Percentiles rank a stretch among this genome's conserved stretches.
Conservation (phyloP, 495 filamentous ascomycete species). For the Penicillium chermesinum region DNA sequence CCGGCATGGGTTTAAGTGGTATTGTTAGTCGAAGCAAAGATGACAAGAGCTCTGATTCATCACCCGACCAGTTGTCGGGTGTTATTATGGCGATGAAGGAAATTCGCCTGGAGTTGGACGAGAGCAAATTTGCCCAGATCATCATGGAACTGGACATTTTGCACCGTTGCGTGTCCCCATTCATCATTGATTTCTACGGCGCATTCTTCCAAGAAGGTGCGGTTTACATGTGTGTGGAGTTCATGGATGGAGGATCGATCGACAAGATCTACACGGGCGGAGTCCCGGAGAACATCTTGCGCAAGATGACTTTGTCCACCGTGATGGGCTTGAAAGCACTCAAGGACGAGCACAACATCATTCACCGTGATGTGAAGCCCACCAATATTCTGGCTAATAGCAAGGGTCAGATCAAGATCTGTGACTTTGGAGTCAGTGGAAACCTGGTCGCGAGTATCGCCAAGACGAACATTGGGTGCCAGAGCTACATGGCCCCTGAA, state of each 20-base stretch:
- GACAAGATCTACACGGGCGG: conserved; percentile 95
- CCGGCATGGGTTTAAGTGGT: conserved; percentile 68
- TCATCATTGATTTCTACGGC: conserved; percentile 97
- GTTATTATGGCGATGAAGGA: conserved; percentile 99
- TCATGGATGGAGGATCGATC: conserved; percentile 98
- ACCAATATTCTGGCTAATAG: conserved; percentile 95
- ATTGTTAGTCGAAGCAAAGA: conserved; percentile 43
- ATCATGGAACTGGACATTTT: conserved; percentile 98
- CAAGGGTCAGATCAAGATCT: conserved; percentile 91
- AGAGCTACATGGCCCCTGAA: conserved; percentile 99
- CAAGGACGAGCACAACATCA: conserved; percentile 99
- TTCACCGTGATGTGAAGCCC: conserved; percentile 97
- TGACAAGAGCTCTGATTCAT: conserved; percentile 23
- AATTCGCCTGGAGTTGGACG: conserved; percentile 92
- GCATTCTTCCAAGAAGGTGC: conserved; percentile 99
- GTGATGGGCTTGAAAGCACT: conserved; percentile 85
- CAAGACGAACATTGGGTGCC: conserved; percentile 98
- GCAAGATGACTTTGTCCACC: conserved; percentile 88
- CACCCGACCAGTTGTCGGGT: conserved; percentile 50
- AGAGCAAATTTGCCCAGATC: conserved; percentile 93
- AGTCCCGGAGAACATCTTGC: conserved; percentile 80
- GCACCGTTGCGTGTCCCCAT: conserved; percentile 90
- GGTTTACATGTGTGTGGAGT: conserved; percentile 99
- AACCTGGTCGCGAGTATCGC: conserved; percentile 97
- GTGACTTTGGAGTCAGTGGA: conserved; percentile 96